Base-by-base conservation (phyloP, 805 yeast genomes). In the Yamadazyma kitorensis region DNA sequence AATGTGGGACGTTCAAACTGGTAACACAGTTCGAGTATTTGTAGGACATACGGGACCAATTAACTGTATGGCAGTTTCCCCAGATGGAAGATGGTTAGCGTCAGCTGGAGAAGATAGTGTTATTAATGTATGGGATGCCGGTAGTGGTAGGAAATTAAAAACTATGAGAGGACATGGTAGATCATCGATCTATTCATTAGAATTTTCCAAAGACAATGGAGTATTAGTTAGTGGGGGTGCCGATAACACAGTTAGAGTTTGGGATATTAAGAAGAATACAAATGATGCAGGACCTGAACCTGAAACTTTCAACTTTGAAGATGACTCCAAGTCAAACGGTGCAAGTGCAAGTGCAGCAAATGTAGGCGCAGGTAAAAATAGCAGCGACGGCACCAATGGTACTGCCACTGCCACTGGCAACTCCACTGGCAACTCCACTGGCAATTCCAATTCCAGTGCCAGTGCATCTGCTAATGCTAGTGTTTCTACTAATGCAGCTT, bases 81-180 rank as follows among this genome's bases (percentile, higher is more conserved):
- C 98, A 0, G 97, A 93, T 65, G 99, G 99, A 3, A 73, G 97
- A 52, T 86, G 96, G 91, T 66, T 93, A 37, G 96, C 98, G 4
- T 78, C 88, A 37, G 97, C 95, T 2, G 95, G 96, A 34, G 97
- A 88, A 54, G 98, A 93, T 57, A 79, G 88, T 27, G 74, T 83
- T 7, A 84, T 93, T 22, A 82, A 83, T 53, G 72, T 93, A 24
- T 93, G 97, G 95, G 99, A 93, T 63, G 79, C 86, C 36, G 95
- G 96, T 2, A 76, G 89, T 2, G 98, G 98, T 15, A 74, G 95
- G 45, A 68, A 88, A 33, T 66, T 93, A 44, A 93, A 93, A 60
- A 71, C 86, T 7, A 86, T 93, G 97, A 76, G 86, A 38, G 98
- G 98, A 0, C 98, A 93, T 55, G 98, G 96, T 19, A 70, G 86